Percentiles rank a stretch among this genome's conserved stretches.
phyloP scores from a whole-genome alignment of 305 asterid genomes.

The Fraxinus latifolia region DNA sequence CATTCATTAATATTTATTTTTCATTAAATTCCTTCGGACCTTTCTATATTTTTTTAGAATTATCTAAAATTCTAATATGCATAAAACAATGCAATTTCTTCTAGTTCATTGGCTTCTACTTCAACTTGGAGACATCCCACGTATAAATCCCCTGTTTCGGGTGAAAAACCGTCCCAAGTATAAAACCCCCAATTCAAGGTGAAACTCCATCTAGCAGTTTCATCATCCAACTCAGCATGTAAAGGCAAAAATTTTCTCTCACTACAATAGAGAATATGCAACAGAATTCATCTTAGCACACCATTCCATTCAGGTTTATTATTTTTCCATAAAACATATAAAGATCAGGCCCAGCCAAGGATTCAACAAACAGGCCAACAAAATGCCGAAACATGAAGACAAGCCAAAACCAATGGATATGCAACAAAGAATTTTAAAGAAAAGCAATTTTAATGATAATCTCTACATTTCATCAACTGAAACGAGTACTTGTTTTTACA shows the following conservation, averaged over 20 bases:
- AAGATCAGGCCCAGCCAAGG: not conserved
- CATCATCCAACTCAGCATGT: not conserved
- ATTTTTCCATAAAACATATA: not conserved
- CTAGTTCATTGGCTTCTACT: not conserved
- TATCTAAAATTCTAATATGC: not conserved
- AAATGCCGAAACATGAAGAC: not conserved
- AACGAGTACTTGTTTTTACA: not conserved
- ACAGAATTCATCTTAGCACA: not conserved
- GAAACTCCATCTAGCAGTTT: not conserved
- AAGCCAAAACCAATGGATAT: not conserved
- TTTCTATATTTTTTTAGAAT: too few relatives aligned
- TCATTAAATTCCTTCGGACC: not conserved
- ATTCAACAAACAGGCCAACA: not conserved
- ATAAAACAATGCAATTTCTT: not conserved
- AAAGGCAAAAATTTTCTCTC: not conserved
- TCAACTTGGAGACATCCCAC: not conserved
- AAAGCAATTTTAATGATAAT: not conserved
- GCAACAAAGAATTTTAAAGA: not conserved
- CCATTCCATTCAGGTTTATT: not conserved
- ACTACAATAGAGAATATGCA: not conserved
- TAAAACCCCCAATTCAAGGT: not conserved
- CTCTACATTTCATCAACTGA: not conserved
- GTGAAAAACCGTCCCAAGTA: not conserved
- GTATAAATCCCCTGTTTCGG: not conserved
- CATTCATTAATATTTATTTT: not conserved